Conservation (phyloP, 345 rosid species). For the Lumnitzera racemosa region DNA sequence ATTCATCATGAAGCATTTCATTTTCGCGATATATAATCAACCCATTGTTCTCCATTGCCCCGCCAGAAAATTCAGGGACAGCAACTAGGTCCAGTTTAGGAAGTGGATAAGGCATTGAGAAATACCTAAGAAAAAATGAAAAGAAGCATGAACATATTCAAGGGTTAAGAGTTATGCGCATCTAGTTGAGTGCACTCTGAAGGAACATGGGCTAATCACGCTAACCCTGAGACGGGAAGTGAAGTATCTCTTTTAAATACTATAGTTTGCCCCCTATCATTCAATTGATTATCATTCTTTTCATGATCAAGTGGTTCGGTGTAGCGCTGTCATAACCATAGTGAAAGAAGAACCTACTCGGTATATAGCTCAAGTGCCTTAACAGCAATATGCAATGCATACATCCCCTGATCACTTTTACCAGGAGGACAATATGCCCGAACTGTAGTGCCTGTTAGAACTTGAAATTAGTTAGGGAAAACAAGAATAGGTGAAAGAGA, state of each 20-base stretch:
- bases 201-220: no score
- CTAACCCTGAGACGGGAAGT: no score
- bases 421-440: slow-evolving; percentile 30
- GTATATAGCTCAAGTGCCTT: slow-evolving; percentile 29
- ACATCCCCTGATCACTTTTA: slow-evolving; percentile 25
- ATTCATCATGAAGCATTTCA: slow-evolving; percentile 23
- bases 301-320: not conserved
- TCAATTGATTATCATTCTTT: not conserved
- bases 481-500: not conserved
- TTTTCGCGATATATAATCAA: slow-evolving; percentile 30
- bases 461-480: not conserved
- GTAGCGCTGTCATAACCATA: not conserved
- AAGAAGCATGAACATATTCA: no score
- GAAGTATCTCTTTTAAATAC: no score
- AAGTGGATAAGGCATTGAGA: slow-evolving; percentile 35
- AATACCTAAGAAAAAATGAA: slow-evolving; percentile 19
- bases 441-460: slow-evolving; percentile 25
- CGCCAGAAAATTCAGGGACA: slow-evolving; percentile 31
- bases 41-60: slow-evolving; percentile 46
- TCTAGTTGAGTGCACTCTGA: no score
- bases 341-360: slow-evolving; percentile 17
- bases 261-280: not conserved
- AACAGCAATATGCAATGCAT: slow-evolving; percentile 25
- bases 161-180: no score
- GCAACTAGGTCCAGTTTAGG: slow-evolving; percentile 40